phyloP scores from a whole-genome alignment of 2,329 filamentous ascomycete species.

The Fusarium kyushuense region DNA sequence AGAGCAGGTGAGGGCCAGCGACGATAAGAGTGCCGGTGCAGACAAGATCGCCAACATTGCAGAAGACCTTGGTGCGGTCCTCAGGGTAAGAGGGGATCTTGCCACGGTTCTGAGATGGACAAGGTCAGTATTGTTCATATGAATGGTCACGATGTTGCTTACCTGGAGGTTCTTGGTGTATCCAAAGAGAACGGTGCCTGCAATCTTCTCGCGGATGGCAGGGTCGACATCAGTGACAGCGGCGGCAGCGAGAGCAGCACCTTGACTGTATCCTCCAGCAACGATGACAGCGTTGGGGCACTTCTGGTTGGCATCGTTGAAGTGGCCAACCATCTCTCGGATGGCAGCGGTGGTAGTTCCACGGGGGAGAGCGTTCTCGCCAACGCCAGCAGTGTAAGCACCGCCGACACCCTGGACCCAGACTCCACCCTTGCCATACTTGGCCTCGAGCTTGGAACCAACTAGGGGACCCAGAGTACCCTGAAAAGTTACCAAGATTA shows the following conservation, averaged over 20 bases:
- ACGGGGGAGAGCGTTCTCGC: slow-evolving; percentile 53
- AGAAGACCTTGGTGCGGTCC: slow-evolving; percentile 55
- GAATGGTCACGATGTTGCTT: background rate
- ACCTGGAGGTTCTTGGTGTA: slow-evolving; percentile 59
- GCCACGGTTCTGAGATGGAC: slow-evolving; percentile 44
- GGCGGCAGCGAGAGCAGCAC: slow-evolving; percentile 58
- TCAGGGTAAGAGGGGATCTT: slow-evolving; percentile 55
- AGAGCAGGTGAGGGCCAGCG: slow-evolving; percentile 28
- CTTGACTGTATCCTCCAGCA: slow-evolving; percentile 58
- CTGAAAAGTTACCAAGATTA: slow-evolving; percentile 27
- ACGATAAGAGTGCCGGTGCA: slow-evolving; percentile 53
- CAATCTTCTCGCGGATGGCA: slow-evolving; percentile 52
- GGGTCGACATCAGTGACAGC: slow-evolving; percentile 52
- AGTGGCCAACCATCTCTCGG: slow-evolving; percentile 55
- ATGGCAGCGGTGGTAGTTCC: slow-evolving; percentile 56
- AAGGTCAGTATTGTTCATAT: background rate
- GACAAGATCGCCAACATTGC: slow-evolving; percentile 53
- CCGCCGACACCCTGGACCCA: slow-evolving; percentile 61
- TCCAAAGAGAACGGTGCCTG: slow-evolving; percentile 55
- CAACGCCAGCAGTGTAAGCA: slow-evolving; percentile 54
- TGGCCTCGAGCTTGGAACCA: slow-evolving; percentile 47
- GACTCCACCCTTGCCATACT: slow-evolving; percentile 46
- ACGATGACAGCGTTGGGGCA: slow-evolving; percentile 59
- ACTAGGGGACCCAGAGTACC: slow-evolving; percentile 50
- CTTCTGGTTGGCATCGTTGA: slow-evolving; percentile 55